Conservation (phyloP, 2,329 filamentous ascomycete species). For the Diaporthe vexans region DNA sequence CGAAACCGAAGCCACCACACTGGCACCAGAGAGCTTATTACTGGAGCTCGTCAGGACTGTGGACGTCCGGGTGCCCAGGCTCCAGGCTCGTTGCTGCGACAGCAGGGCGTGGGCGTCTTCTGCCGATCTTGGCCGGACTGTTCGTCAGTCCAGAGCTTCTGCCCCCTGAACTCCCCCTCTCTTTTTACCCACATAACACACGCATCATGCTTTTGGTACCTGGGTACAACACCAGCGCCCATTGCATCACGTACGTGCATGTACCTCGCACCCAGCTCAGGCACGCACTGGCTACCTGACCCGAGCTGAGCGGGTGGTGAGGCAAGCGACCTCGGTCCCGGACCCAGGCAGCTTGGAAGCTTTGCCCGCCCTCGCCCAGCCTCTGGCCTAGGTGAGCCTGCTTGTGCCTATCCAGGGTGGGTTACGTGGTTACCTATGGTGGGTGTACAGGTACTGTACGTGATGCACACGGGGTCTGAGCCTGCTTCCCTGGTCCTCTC, state of each 20-base stretch:
- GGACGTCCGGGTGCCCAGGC: conserved; percentile 2
- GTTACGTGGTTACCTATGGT: background rate
- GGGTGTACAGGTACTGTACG: background rate
- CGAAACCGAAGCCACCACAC: conserved; percentile 12
- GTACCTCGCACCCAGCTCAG: conserved; percentile 7
- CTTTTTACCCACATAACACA: conserved; percentile 8
- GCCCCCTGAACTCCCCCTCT: background rate
- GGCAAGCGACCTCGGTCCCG: conserved; percentile 23
- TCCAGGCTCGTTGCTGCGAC: background rate
- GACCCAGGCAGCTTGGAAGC: conserved; percentile 20
- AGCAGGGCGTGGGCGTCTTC: conserved; percentile 20
- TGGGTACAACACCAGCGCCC: background rate
- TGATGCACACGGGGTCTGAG: conserved; percentile 8
- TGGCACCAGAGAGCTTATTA: background rate
- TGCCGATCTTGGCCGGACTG: conserved; percentile 31
- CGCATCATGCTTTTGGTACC: conserved; percentile 18
- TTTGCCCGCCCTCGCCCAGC: conserved; percentile 16
- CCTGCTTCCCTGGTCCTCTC: background rate
- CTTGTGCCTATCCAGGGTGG: background rate
- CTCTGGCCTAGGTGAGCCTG: conserved; percentile 15
- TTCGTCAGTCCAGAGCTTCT: conserved; percentile 3
- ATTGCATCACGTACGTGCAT: background rate
- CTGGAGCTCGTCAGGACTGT: conserved; percentile 17
- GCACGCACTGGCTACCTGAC: conserved; percentile 1
- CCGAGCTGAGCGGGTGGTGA: conserved; percentile 26